Evolutionary conservation across 2,329 filamentous ascomycete genomes (phyloP).

Genomic region (Cordyceps cateniannulata): DNA sequence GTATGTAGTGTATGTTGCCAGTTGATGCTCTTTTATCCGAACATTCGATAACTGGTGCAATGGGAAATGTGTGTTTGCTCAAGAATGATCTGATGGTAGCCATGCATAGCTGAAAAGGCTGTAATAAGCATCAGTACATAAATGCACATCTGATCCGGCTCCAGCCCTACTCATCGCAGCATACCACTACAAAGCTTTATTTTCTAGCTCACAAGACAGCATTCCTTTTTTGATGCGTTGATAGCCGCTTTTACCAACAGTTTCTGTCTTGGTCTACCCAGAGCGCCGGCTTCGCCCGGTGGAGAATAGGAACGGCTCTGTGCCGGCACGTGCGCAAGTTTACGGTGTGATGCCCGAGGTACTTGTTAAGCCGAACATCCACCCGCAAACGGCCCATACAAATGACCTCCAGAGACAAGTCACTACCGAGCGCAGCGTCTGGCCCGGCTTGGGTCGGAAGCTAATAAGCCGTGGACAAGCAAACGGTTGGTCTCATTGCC

Average conservation of each 20-base stretch:
- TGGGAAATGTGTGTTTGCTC: no score
- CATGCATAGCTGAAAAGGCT: no score
- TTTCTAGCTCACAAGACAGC: neutral
- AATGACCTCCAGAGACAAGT: neutral
- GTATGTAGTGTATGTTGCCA: no score
- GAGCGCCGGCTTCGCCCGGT: neutral
- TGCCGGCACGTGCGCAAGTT: neutral
- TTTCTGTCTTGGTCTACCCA: neutral
- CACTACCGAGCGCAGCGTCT: neutral
- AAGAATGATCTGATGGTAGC: no score
- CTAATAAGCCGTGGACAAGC: neutral
- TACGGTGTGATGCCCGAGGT: conserved; percentile 10
- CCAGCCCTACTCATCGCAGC: neutral
- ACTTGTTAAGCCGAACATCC: conserved; percentile 9
- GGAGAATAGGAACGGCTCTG: neutral
- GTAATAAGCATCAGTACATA: no score
- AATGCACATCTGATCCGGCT: neutral
- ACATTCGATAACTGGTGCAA: no score
- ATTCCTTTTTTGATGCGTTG: conserved; percentile 7
- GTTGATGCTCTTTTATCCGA: no score
- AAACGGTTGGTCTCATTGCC: neutral
- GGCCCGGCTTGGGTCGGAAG: conserved; percentile 1
- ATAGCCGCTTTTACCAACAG: conserved; percentile 3
- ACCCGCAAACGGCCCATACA: conserved; percentile 3
- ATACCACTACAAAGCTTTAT: neutral